phyloP scores from a whole-genome alignment of 2,329 filamentous ascomycete genomes.

The Samsoniella hepiali region DNA sequence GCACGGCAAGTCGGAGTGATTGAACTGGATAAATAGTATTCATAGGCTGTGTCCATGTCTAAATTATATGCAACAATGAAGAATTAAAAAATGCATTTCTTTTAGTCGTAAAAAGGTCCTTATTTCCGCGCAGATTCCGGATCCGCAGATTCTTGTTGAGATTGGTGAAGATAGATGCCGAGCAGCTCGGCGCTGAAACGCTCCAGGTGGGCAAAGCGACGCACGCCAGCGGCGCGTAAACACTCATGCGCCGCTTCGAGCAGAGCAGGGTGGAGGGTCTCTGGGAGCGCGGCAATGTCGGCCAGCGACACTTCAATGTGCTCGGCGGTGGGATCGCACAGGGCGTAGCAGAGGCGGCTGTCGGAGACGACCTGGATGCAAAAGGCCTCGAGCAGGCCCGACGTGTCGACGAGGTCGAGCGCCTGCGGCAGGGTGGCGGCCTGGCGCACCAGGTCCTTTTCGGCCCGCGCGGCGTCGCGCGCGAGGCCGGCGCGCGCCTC shows the following conservation, averaged over 20 bases:
- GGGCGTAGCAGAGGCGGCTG: not conserved
- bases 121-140: constrained; percentile 13
- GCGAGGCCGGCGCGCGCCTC: not conserved
- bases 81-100: constrained; percentile 20
- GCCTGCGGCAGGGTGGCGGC: constrained; percentile 6
- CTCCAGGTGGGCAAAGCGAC: constrained; percentile 14
- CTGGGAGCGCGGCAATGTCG: constrained; percentile 8
- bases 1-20: not conserved
- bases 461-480: not conserved
- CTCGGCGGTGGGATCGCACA: constrained; percentile 3
- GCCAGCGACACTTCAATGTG: constrained; percentile 12
- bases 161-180: constrained; percentile 17
- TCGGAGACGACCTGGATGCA: constrained; percentile 13
- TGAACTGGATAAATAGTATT: not conserved
- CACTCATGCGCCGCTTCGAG: constrained; percentile 11
- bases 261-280: constrained; percentile 4
- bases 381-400: constrained; percentile 16
- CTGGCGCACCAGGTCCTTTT: constrained; percentile 1
- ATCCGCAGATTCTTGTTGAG: not conserved
- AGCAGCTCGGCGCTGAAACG: constrained; percentile 16
- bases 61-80: not conserved
- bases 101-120: not conserved
- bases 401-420: constrained; percentile 11
- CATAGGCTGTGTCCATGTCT: constrained; percentile 10
- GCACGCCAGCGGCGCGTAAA: constrained; percentile 5